phyloP scores from a whole-genome alignment of 2,329 filamentous ascomycete genomes.

The Lizonia empirigonia region DNA sequence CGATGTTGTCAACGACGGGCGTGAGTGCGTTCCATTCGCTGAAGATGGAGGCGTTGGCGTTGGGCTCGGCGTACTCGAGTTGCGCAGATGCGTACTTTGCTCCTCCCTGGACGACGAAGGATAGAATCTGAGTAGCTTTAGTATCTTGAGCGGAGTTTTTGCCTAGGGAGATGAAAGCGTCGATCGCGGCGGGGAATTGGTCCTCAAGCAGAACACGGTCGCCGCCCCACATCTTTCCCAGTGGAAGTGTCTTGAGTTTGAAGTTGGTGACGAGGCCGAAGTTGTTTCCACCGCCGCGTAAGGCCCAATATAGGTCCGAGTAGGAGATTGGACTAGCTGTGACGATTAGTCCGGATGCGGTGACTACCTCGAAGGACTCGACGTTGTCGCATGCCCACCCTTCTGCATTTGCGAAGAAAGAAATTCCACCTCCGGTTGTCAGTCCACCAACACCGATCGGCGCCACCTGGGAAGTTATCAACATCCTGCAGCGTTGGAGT shows the following conservation, averaged over 20 bases:
- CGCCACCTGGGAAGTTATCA: conserved; percentile 36
- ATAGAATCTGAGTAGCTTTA: conserved; percentile 28
- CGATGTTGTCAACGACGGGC: conserved; percentile 30
- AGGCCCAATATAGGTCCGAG: conserved; percentile 36
- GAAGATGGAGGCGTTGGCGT: conserved; percentile 31
- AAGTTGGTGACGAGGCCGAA: conserved; percentile 36
- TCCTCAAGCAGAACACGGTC: conserved; percentile 23
- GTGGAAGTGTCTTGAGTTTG: conserved; percentile 21
- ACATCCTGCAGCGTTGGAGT: conserved; percentile 15
- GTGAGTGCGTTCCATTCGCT: conserved; percentile 36
- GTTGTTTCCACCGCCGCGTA: conserved; percentile 39
- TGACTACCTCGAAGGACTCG: conserved; percentile 38
- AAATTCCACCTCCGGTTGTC: conserved; percentile 35
- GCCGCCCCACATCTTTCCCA: conserved; percentile 38
- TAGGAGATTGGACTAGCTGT: conserved; percentile 12
- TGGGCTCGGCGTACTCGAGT: conserved; percentile 35
- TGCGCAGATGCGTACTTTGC: conserved; percentile 29
- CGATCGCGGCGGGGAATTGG: conserved; percentile 20
- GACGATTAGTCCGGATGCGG: conserved; percentile 39
- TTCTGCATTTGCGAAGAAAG: conserved; percentile 24
- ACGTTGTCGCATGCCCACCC: conserved; percentile 29
- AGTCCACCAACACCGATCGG: conserved; percentile 42
- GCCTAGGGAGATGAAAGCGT: conserved; percentile 26
- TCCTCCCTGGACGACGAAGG: conserved; percentile 26
- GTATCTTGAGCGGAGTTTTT: conserved; percentile 22